A percentile compares a stretch with the other conserved stretches of the same genome.
Conservation (phyloP, 805 yeast genomes). For the Cyberlindnera bimundalis region DNA sequence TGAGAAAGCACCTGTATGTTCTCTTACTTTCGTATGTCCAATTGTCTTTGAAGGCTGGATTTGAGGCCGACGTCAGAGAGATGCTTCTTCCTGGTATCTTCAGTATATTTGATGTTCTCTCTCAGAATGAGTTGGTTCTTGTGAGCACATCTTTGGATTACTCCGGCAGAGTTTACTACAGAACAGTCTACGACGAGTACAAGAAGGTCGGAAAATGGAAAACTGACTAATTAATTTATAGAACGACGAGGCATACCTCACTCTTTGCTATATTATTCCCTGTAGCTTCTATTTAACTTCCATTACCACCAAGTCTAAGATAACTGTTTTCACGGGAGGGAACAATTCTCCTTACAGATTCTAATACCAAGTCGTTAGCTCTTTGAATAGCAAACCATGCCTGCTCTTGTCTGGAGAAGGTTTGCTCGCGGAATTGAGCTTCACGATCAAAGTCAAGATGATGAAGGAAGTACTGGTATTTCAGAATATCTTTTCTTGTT, state of each 20-base stretch:
- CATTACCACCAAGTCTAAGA: background rate
- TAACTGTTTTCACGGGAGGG: constrained; percentile 6
- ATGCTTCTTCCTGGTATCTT: constrained; percentile 54
- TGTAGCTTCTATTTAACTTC: background rate
- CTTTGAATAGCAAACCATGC: constrained; percentile 17
- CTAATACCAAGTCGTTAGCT: constrained; percentile 7
- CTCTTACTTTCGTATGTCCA: constrained; percentile 57
- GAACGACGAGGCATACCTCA: no score
- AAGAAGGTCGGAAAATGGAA: constrained; percentile 77
- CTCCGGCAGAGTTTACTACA: constrained; percentile 66
- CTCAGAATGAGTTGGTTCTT: constrained; percentile 59
- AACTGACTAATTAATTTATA: constrained; percentile 15
- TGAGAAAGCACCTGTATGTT: constrained; percentile 62
- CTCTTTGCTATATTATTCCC: no score
- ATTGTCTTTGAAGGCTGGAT: constrained; percentile 46
- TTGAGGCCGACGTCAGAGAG: constrained; percentile 44
- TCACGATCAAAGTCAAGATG: constrained; percentile 11
- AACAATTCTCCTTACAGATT: constrained; percentile 1
- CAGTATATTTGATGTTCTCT: constrained; percentile 63
- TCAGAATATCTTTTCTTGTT: constrained; percentile 78
- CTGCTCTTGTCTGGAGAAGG: constrained; percentile 13
- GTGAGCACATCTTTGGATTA: constrained; percentile 64
- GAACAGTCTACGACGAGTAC: constrained; percentile 66
- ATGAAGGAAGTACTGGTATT: constrained; percentile 44
- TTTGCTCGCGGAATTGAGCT: constrained; percentile 11